Evolutionary conservation across 129 eudicot genomes (phyloP), one percentile per base, ranked within the genome.

Genomic region (Chrysanthemum makinoi): DNA sequence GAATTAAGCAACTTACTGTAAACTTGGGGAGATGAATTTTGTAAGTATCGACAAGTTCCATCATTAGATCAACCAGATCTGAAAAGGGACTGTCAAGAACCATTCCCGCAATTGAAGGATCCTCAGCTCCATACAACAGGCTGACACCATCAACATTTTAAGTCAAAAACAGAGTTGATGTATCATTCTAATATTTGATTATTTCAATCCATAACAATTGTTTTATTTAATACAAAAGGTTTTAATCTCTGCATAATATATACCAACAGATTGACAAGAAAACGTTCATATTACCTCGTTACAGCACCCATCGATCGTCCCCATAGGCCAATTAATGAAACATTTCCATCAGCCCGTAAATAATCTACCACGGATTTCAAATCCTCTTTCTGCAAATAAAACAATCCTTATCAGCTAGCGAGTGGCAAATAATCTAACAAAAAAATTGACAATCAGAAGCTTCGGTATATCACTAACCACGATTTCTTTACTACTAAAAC

Each of bases 281-380:
- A 16, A 26, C 66, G 48, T 28, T 24, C 49, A 64, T 44, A 52
- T 44, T 70, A 93, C 98, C 98, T 87, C 8, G 98, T 93, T 35
- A 93, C 98, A 65, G 98, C 95, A 74, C 98, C 98, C 98, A 93
- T 93, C 33, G 98, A 93, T 57, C 98, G 96, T 68, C 98, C 98
- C 98, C 98, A 93, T 60, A 93, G 83, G 63, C 93, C 98, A 79
- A 93, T 93, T 74, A 89, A 74, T 56, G 96, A 87, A 64, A 93
- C 90, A 75, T 87, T 89, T 48, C 96, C 95, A 83, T 93, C 98
- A 33, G 87, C 62, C 14, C 98, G 84, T 68, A 93, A 75, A 68
- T 93, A 79, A 77, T 93, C 78, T 39, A 93, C 98, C 77, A 93
- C 96, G 12, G 98, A 84, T 81, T 77, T 87, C 69, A 93, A 86